A percentile compares a stretch with the other conserved stretches of the same genome.
Conservation (phyloP, 2,329 filamentous ascomycete genomes). For the Beauveria caledonica region DNA sequence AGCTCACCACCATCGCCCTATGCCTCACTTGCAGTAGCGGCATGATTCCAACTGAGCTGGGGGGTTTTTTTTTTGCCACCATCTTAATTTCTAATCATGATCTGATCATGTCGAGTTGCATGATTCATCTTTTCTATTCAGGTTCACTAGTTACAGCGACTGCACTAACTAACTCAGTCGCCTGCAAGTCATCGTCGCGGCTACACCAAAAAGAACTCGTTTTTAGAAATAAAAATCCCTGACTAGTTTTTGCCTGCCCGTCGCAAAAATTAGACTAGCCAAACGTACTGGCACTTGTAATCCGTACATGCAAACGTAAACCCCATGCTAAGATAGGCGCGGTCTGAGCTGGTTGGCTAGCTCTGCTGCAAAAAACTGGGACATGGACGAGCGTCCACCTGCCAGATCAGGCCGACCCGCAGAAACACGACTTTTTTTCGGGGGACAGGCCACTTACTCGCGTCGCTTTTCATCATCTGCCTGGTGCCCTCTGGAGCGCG, state of each 20-base stretch:
- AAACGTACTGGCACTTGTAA: neutral
- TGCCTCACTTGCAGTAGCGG: neutral
- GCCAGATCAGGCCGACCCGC: constrained; percentile 6
- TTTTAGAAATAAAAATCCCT: neutral
- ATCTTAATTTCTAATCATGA: neutral
- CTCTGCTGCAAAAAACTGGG: no score
- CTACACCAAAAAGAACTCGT: no score
- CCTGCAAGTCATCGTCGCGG: no score
- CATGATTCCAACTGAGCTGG: neutral
- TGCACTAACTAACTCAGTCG: no score
- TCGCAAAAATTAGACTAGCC: constrained; percentile 1
- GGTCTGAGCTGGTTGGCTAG: neutral
- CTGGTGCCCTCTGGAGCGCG: neutral
- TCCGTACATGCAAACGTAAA: neutral
- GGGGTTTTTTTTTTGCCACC: neutral
- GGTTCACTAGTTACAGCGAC: no score
- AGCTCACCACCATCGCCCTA: neutral
- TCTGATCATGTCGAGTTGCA: neutral
- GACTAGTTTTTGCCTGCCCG: neutral
- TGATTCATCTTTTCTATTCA: neutral
- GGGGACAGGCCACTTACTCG: constrained; percentile 1
- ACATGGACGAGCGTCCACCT: neutral
- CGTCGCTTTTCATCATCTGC: neutral
- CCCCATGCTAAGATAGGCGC: constrained; percentile 1
- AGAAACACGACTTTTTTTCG: neutral